Base-by-base conservation (phyloP, 306 rosid genomes). In the Lathyrus tuberosus region DNA sequence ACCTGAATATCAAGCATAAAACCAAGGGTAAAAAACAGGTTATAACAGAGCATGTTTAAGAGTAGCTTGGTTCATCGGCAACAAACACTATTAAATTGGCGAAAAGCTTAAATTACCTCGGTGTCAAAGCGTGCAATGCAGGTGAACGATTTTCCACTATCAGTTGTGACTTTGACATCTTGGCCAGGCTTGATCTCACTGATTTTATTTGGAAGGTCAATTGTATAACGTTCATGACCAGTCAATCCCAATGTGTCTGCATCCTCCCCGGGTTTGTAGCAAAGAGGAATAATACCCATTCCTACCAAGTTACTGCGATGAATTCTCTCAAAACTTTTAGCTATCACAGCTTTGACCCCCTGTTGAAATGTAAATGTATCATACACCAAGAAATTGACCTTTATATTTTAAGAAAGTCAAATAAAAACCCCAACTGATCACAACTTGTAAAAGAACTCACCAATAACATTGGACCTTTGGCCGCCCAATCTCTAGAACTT, bases 231-330 rank as follows among this genome's bases (percentile, higher is more conserved):
- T 74, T 94, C 98, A 24, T 87, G 92, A 56, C 98, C 98, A 12
- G 91, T 90, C 87, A 93, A 83, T 67, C 98, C 94, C 9, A 90
- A 78, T 14, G 89, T 71, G 12, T 93, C 96, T 2, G 96, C 91
- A 75, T 93, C 98, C 81, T 93, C 94, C 5, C 94, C 88, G 1
- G 90, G 38, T 85, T 93, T 93, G 89, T 84, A 93, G 65, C 97
- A 90, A 52, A 90, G 95, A 48, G 98, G 98, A 72, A 90, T 70
- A 63, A 93, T 84, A 17, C 98, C 97, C 96, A 93, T 90, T 44
- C 98, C 98, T 5, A 90, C 98, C 85, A 93, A 81, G 72, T 93
- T 93, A 75, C 97, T 90, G 70, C 96, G 96, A 75, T 93, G 98
- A 78, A 93, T 93, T 79, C 94, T 90, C 84, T 90, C 94, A 12